Evolutionary conservation across 306 rosid genomes (phyloP), one percentile per base, ranked within the genome.

Genomic region (Glycyrrhiza uralensis): DNA sequence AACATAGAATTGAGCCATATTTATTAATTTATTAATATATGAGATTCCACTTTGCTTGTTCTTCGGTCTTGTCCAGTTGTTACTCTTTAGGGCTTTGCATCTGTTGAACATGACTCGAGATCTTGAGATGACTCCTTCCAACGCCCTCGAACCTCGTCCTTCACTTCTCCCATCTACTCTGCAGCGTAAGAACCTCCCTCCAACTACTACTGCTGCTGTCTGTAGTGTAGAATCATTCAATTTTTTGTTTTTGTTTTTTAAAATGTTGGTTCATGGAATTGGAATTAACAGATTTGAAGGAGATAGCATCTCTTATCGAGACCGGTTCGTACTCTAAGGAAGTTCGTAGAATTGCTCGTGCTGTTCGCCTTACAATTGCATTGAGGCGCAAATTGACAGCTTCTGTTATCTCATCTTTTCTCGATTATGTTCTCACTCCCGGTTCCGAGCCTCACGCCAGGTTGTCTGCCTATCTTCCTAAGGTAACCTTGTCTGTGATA

Each of bases 291-390:
- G 99, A 88, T 85, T 88, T 95, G 88, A 91, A 89, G 87, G 99
- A 91, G 84, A 95, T 95, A 76, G 93, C 86, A 0, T 82, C 96
- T 7, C 87, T 86, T 14, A 87, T 95, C 35, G 97, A 88, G 83
- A 88, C 91, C 1, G 96, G 97, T 38, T 90, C 96, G 0, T 85
- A 89, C 75, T 84, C 84, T 7, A 84, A 91, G 75, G 99, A 95
- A 81, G 96, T 95, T 58, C 88, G 99, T 7, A 79, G 97, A 63
- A 88, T 95, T 76, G 79, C 91, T 71, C 96, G 97, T 55, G 97
- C 88, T 28, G 85, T 95, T 45, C 90, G 99, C 70, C 96, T 89
- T 20, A 91, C 93, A 3, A 86, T 95, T 81, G 89, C 79, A 0
- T 54, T 89, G 78, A 87, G 99, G 87, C 82, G 85, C 52, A 91